Evolutionary conservation across 352 stramenopile genomes (phyloP), one percentile per base, ranked within the genome.

Genomic region (Lagenidium giganteum): DNA sequence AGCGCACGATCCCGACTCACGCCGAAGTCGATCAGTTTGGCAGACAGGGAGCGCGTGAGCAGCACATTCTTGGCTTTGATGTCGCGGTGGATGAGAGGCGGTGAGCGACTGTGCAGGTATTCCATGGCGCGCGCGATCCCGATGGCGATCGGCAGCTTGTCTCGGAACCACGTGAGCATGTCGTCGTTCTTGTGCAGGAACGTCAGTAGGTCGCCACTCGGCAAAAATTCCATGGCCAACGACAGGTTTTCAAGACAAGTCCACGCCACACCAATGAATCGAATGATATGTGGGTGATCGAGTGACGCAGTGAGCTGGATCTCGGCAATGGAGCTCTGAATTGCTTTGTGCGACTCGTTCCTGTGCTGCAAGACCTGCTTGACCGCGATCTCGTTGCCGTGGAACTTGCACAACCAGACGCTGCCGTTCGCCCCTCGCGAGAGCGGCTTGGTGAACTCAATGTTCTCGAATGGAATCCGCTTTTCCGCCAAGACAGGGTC

Each of bases 191-290:
- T 61, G 24, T 44, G 39, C 9, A 70, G 47, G 6, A 42, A 56
- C 23, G 52, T 45, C 5, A 61, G 64, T n/a, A 84, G 41, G 34
- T 82, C 68, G 13, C 71, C 66, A 12, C 69, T 64, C 6, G 53
- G 46, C 8, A 65, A 54, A 32, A 69, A 57, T 29, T 82, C 68
- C 32, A 74, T 65, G 23, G 78, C 51, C 33, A 70, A 58, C 22
- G 69, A 52, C 13, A 80, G 43, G 29, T 80, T 74, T 35, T 79
- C 66, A 37, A 84, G 75, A 3, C 60, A 71, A 27, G 68, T 76
- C 69, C 71, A 87, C 13, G 71, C 70, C 47, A 81, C 65, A 5
- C 69, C 75, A 8, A 79, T 30, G 17, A 85, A 52, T n/a, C 48
- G 51, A 6, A 82, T 59, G 21, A 87, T 67, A 37, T 87, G 77